Percentiles rank a stretch among this genome's conserved stretches.
phyloP scores from a whole-genome alignment of 805 yeast genomes.

The Cyberlindnera subsufficiens region DNA sequence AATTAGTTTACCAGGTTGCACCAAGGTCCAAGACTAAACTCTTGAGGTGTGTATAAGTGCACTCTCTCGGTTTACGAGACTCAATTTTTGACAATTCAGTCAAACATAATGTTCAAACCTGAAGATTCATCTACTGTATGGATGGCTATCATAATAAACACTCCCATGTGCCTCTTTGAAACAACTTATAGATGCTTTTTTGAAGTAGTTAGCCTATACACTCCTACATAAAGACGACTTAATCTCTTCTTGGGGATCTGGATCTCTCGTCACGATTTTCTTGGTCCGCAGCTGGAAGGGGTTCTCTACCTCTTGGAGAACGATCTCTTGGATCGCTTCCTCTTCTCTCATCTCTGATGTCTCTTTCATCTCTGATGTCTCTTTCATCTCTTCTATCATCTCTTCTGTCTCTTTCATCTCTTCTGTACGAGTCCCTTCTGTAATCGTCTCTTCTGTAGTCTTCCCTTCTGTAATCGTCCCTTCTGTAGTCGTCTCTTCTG shows the following conservation, averaged over 20 bases:
- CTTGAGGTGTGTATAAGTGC: not conserved
- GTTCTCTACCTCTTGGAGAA: slow-evolving; percentile 12
- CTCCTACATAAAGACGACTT: not conserved
- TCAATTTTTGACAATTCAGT: not conserved
- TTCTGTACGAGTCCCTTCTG: slow-evolving; percentile 14
- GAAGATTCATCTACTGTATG: too few relatives aligned
- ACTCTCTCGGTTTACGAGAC: slow-evolving; percentile 2
- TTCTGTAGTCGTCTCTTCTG: slow-evolving; percentile 10
- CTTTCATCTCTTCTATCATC: slow-evolving; percentile 4
- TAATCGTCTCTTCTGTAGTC: slow-evolving; percentile 11
- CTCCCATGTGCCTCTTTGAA: too few relatives aligned
- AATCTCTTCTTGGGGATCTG: slow-evolving; percentile 26
- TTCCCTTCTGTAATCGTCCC: slow-evolving; percentile 13
- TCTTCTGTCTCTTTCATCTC: slow-evolving; percentile 9
- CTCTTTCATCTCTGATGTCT: slow-evolving; percentile 4
- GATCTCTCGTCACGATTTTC: slow-evolving; percentile 14
- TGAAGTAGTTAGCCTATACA: too few relatives aligned
- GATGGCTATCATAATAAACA: too few relatives aligned
- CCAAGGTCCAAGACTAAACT: slow-evolving; percentile 1
- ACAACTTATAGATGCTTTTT: too few relatives aligned
- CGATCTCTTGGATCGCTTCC: slow-evolving; percentile 5
- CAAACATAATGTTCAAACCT: too few relatives aligned
- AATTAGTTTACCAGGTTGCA: too few relatives aligned
- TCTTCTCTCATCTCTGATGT: slow-evolving; percentile 10
- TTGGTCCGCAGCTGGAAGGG: slow-evolving; percentile 8